Conservation (phyloP, 2,329 filamentous ascomycete genomes). For the Anisogramma anomala region DNA sequence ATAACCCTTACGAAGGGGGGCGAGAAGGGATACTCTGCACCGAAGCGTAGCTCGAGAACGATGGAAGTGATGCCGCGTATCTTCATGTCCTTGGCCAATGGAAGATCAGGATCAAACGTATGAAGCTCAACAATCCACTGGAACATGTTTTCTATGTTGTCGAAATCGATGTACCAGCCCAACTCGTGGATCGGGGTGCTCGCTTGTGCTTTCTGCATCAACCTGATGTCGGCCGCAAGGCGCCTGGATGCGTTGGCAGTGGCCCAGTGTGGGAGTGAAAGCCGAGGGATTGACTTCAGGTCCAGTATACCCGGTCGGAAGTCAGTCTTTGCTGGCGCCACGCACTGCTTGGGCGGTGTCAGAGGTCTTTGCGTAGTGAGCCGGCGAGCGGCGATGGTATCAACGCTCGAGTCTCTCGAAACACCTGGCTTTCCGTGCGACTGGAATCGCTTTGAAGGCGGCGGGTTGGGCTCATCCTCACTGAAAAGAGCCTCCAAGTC, state of each 20-base stretch:
- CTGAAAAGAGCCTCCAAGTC: constrained; percentile 28
- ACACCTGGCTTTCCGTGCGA: background rate
- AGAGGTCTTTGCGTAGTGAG: constrained; percentile 5
- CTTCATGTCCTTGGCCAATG: constrained; percentile 66
- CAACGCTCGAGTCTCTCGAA: constrained; percentile 11
- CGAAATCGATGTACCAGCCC: constrained; percentile 71
- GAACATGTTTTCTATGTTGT: constrained; percentile 61
- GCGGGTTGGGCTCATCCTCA: constrained; percentile 10
- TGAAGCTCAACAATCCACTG: constrained; percentile 90
- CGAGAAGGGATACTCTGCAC: constrained; percentile 59
- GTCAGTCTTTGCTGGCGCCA: constrained; percentile 19
- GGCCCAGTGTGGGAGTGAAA: constrained; percentile 56
- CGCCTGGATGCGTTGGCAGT: constrained; percentile 47
- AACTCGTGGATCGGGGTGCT: constrained; percentile 50
- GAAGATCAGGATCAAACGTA: constrained; percentile 59
- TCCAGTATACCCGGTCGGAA: constrained; percentile 61
- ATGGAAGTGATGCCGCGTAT: constrained; percentile 49
- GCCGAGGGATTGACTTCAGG: constrained; percentile 46
- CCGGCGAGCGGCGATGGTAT: constrained; percentile 2
- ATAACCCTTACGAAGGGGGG: constrained; percentile 81
- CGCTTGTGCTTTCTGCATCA: constrained; percentile 53
- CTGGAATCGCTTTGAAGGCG: constrained; percentile 5
- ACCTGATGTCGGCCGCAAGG: constrained; percentile 53
- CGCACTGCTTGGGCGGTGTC: constrained; percentile 10
- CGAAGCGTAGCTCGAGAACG: constrained; percentile 73